Base-by-base conservation (phyloP, 495 filamentous ascomycete species). In the Emericellopsis terricola region DNA sequence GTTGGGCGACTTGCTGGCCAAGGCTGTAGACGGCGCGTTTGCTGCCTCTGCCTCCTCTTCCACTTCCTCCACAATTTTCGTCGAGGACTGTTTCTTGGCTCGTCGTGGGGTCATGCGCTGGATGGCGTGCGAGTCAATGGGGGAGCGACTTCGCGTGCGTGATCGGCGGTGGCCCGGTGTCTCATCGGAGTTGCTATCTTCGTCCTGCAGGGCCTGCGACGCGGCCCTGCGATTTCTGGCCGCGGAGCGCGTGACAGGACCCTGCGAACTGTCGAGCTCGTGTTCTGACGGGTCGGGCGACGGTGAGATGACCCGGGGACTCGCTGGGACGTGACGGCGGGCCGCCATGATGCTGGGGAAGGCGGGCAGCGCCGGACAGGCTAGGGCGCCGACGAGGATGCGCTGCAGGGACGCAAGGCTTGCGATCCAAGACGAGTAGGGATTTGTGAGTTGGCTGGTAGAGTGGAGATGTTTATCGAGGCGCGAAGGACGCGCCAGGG, bases 291-390 rank as follows among this genome's bases (percentile, higher is more conserved):
- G 64, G 2, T 75, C 67, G 34, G 76, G 76, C 15, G 73, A 72
- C 13, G 78, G 77, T 16, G 76, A 78, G 38, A 75, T 79, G 43
- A 81, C 69, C 43, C 76, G 69, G 41, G 77, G 77, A 37, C 69
- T 76, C 33, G 67, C 62, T 34, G 78, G 78, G 19, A 76, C 57
- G 33, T 54, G 45, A 29, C 51, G 43, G 42, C 49, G 46, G 23
- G 23, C 23, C 6, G 23, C 23, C 6, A 11, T 11, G 23, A 11
- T 6, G 23, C 6, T 6, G 23, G 23, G 23, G 11, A 26, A 26
- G 1, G 55, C 50, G 16, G 50, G 71, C 50, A 60, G 60, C 19
- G 64, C 45, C 47, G 60, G 49, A 41, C 51, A 45, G 37, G 44
- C 36, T 44, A 75, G 55, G 33, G 57, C 47, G 41, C 75, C 76